A percentile compares a stretch with the other conserved stretches of the same genome.
phyloP scores from a whole-genome alignment of 495 filamentous ascomycete genomes.

The Penicillium alfredii region DNA sequence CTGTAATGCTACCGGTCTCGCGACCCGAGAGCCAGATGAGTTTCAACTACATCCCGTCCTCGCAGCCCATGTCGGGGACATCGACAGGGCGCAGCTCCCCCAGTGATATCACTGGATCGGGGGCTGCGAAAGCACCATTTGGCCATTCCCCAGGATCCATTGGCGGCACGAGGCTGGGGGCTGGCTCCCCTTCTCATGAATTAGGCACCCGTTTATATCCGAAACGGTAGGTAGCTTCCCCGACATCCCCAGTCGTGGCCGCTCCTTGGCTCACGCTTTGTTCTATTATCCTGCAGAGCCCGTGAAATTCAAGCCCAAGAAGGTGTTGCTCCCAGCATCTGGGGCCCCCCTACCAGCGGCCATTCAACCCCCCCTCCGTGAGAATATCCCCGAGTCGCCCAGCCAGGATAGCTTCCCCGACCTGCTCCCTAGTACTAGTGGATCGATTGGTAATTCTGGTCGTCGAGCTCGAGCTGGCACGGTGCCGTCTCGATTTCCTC shows the following conservation, averaged over 20 bases:
- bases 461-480: slow-evolving; percentile 86
- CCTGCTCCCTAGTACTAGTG: slow-evolving; percentile 61
- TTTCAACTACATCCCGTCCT: slow-evolving; percentile 68
- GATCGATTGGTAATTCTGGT: slow-evolving; percentile 51
- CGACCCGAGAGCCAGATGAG: slow-evolving; percentile 66
- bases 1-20: slow-evolving; percentile 83
- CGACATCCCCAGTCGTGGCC: neutral
- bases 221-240: slow-evolving; percentile 68
- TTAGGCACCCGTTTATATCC: slow-evolving; percentile 73
- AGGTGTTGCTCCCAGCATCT: slow-evolving; percentile 77
- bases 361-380: slow-evolving; percentile 92
- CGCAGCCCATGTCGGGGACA: slow-evolving; percentile 73
- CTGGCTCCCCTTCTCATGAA: slow-evolving; percentile 96
- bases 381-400: slow-evolving; percentile 95
- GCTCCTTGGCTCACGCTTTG: slow-evolving; percentile 10
- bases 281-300: slow-evolving; percentile 49
- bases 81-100: slow-evolving; percentile 85
- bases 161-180: slow-evolving; percentile 72
- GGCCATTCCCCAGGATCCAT: slow-evolving; percentile 65
- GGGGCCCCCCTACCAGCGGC: slow-evolving; percentile 93
- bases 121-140: slow-evolving; percentile 67
- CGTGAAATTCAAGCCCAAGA: slow-evolving; percentile 97
- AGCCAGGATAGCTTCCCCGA: slow-evolving; percentile 94
- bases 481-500: slow-evolving; percentile 89
- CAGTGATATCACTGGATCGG: slow-evolving; percentile 67